A percentile compares a stretch with the other conserved stretches of the same genome.
These are phyloP conservation scores for Dioscorea cayenensis DNA, from an alignment of 116 monocot species.

Conservation along the genomic window DNA sequence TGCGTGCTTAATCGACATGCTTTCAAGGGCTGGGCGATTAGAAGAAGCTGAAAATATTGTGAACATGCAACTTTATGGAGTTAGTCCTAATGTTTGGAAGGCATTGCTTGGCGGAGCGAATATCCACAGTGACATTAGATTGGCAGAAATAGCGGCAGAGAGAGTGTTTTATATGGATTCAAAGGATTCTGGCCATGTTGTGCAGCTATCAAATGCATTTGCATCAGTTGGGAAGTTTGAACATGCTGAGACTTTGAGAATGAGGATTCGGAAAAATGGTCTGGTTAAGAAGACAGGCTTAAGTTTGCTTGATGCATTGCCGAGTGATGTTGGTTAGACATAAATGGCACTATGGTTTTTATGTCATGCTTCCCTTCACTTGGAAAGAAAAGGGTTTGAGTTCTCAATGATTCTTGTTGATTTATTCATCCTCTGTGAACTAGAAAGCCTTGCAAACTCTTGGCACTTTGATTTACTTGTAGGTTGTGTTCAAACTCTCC, in stretches of 20 bases:
- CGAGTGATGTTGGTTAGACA: not conserved
- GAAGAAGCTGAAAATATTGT: slow-evolving; percentile 25
- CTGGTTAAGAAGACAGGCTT: not conserved
- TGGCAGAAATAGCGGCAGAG: slow-evolving; percentile 17
- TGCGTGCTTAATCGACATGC: slow-evolving; percentile 36
- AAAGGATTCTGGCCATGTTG: slow-evolving; percentile 27
- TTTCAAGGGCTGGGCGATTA: slow-evolving; percentile 28
- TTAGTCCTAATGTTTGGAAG: slow-evolving; percentile 15
- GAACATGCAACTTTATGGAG: slow-evolving; percentile 2
- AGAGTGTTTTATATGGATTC: slow-evolving; percentile 16
- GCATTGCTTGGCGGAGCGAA: slow-evolving; percentile 25
- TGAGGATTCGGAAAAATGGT: not conserved
- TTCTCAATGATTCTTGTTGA: no score
- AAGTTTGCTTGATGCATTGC: slow-evolving; percentile 2
- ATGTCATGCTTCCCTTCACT: no score
- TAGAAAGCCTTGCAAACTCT: no score
- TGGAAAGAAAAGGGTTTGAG: no score
- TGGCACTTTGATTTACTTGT: no score
- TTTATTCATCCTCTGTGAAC: no score
- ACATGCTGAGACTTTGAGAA: slow-evolving; percentile 7
- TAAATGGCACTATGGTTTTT: no score
- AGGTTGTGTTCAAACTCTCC: no score
- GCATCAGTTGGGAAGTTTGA: slow-evolving; percentile 29
- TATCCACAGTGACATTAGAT: slow-evolving; percentile 4
- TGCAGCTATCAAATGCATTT: slow-evolving; percentile 35